These are phyloP conservation scores for Inosperma sp. DNA, from an alignment of 768 basidiomycete species.

Conservation along the genomic window DNA sequence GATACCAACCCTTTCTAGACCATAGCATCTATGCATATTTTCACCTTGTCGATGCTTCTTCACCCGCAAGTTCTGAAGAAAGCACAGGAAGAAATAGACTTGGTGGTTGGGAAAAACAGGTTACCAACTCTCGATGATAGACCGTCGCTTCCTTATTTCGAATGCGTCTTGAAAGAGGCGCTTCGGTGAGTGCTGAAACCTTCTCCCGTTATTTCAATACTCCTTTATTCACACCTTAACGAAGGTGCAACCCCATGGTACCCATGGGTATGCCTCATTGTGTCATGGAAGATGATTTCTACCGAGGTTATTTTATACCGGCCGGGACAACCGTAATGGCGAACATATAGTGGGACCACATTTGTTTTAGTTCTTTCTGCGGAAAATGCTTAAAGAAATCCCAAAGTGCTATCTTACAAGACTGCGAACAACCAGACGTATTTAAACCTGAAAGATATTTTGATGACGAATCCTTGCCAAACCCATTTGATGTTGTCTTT, in stretches of 20 bases:
- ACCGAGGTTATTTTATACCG: constrained; percentile 43
- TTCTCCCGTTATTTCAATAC: constrained; percentile 2
- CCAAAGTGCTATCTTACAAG: constrained; percentile 39
- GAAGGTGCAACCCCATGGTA: constrained; percentile 47
- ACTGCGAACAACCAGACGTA: constrained; percentile 41
- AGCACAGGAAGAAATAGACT: constrained; percentile 50
- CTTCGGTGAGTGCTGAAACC: constrained; percentile 34
- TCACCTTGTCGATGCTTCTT: constrained; percentile 51
- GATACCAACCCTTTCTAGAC: constrained; percentile 34
- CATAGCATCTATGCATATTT: constrained; percentile 43
- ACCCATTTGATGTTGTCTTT: constrained; percentile 39
- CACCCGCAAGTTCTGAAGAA: constrained; percentile 46
- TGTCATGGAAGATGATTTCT: constrained; percentile 48
- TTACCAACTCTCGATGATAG: constrained; percentile 46
- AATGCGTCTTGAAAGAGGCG: constrained; percentile 44
- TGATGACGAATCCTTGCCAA: constrained; percentile 33
- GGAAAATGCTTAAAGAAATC: background rate
- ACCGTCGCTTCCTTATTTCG: constrained; percentile 43
- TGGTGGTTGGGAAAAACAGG: constrained; percentile 39
- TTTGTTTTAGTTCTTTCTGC: background rate
- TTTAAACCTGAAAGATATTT: constrained; percentile 52
- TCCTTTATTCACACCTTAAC: background rate
- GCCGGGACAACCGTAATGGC: constrained; percentile 41
- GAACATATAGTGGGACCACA: constrained; percentile 38
- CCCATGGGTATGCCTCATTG: constrained; percentile 51